phyloP scores from a whole-genome alignment of 2,329 filamentous ascomycete species.

The Graphium sp. region DNA sequence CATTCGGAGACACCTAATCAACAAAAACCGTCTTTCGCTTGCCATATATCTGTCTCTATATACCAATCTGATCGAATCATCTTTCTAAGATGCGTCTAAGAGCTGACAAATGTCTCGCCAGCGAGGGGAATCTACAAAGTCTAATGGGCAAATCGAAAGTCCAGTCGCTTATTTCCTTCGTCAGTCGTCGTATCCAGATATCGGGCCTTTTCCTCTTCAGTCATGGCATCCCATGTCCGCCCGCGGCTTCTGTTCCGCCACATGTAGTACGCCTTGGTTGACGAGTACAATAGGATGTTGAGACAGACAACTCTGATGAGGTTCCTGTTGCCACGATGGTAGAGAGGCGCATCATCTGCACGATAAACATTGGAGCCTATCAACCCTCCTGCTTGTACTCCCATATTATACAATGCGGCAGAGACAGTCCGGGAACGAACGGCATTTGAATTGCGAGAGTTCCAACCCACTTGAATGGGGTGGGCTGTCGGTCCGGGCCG shows the following conservation, averaged over 20 bases:
- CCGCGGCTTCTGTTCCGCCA: slow-evolving; percentile 15
- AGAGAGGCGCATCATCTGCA: slow-evolving; percentile 24
- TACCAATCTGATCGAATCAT: too few relatives aligned
- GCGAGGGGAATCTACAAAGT: too few relatives aligned
- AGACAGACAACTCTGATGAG: slow-evolving; percentile 10
- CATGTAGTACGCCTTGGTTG: slow-evolving; percentile 20
- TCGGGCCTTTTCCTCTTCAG: slow-evolving; percentile 6
- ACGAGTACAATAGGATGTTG: slow-evolving; percentile 17
- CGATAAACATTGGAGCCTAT: slow-evolving; percentile 29
- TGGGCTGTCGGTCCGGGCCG: slow-evolving; percentile 20
- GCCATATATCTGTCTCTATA: too few relatives aligned
- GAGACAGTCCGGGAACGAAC: slow-evolving; percentile 46
- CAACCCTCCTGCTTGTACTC: slow-evolving; percentile 26
- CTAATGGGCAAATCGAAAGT: slow-evolving; percentile 10
- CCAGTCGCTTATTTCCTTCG: slow-evolving; percentile 8
- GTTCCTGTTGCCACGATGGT: slow-evolving; percentile 23
- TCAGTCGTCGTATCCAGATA: slow-evolving; percentile 7
- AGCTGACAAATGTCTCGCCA: too few relatives aligned
- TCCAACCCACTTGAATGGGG: slow-evolving; percentile 29
- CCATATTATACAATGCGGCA: slow-evolving; percentile 28
- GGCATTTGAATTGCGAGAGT: slow-evolving; percentile 39
- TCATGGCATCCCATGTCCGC: slow-evolving; percentile 5
- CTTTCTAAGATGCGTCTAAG: too few relatives aligned
- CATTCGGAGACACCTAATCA: too few relatives aligned
- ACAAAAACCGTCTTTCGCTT: too few relatives aligned